These are phyloP conservation scores for Hypericum androsaemum DNA, from an alignment of 345 rosid species.

Conservation along the genomic window DNA sequence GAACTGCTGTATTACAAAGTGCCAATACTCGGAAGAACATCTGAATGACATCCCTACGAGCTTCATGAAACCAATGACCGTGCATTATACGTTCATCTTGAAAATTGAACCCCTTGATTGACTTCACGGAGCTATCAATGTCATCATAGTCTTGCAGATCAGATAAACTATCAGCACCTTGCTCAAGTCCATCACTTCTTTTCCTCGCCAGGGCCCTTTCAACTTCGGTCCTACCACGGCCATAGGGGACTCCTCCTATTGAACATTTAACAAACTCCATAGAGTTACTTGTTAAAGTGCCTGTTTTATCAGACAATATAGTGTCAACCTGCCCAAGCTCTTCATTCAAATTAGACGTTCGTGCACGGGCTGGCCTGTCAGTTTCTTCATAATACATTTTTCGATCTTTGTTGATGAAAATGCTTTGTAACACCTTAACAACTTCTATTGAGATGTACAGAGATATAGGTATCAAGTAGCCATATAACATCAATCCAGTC, in stretches of 20 bases:
- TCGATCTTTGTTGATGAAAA: slow-evolving; percentile 77
- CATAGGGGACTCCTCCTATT: slow-evolving; percentile 61
- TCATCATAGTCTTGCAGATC: slow-evolving; percentile 10
- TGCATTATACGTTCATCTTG: slow-evolving; percentile 65
- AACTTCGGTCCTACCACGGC: slow-evolving; percentile 71
- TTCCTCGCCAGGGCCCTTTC: slow-evolving; percentile 45
- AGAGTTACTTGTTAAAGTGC: slow-evolving; percentile 87
- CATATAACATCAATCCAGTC: slow-evolving; percentile 86
- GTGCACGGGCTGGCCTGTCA: slow-evolving; percentile 65
- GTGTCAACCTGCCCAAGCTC: slow-evolving; percentile 87
- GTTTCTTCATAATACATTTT: slow-evolving; percentile 60
- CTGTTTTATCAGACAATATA: slow-evolving; percentile 85
- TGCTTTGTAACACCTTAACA: slow-evolving; percentile 78
- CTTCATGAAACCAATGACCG: slow-evolving; percentile 58
- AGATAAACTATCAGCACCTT: slow-evolving; percentile 20
- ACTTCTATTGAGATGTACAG: slow-evolving; percentile 75
- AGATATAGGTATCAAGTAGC: slow-evolving; percentile 89
- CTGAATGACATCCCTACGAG: slow-evolving; percentile 28
- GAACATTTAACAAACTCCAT: slow-evolving; percentile 96
- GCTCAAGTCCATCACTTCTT: slow-evolving; percentile 16
- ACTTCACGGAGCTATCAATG: slow-evolving; percentile 14
- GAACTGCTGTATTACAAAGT: slow-evolving; percentile 75
- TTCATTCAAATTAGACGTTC: slow-evolving; percentile 88
- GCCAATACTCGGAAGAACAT: slow-evolving; percentile 63
- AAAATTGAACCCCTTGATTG: slow-evolving; percentile 74